phyloP scores from a whole-genome alignment of 306 rosid genomes.

The Begonia peltatifolia region DNA sequence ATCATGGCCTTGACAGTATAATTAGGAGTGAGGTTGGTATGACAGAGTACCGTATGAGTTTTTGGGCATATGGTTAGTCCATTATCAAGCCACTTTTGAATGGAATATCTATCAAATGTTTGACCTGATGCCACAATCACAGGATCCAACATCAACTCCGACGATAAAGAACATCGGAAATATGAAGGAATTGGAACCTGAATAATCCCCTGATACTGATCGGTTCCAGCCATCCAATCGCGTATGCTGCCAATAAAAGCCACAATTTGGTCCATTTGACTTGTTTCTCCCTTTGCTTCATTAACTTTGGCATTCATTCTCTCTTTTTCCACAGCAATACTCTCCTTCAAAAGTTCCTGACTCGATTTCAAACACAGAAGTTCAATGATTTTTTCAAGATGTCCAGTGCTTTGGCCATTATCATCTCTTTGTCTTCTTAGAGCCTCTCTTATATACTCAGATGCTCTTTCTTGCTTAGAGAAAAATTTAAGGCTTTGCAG shows the following conservation, averaged over 20 bases:
- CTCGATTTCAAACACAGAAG: conserved; percentile 47
- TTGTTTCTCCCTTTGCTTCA: conserved; percentile 34
- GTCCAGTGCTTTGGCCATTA: conserved; percentile 27
- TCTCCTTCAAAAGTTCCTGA: conserved; percentile 72
- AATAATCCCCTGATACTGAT: conserved; percentile 24
- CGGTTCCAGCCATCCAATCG: conserved; percentile 41
- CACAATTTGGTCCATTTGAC: conserved; percentile 42
- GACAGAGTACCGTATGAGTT: conserved; percentile 54
- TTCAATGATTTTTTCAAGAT: conserved; percentile 42
- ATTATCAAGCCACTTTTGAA: conserved; percentile 75
- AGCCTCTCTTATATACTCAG: conserved; percentile 53
- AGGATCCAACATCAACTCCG: conserved; percentile 82
- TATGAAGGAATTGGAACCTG: conserved; percentile 57
- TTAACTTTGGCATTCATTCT: conserved; percentile 38
- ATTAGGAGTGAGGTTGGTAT: conserved; percentile 66
- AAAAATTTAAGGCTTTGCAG: conserved; percentile 45
- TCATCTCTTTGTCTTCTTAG: conserved; percentile 36
- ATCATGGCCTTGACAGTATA: conserved; percentile 89
- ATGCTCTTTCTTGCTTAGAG: conserved; percentile 45
- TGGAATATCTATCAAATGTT: conserved; percentile 65
- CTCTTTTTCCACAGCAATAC: conserved; percentile 75
- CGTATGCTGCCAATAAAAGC: conserved; percentile 50
- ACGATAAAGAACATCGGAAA: conserved; percentile 78
- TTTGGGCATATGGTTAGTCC: conserved; percentile 77
- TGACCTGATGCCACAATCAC: conserved; percentile 95